Percentiles rank a stretch among this genome's conserved stretches.
Evolutionary conservation across 2,329 filamentous ascomycete species (phyloP).

Genomic region (Bipolaris cookei): DNA sequence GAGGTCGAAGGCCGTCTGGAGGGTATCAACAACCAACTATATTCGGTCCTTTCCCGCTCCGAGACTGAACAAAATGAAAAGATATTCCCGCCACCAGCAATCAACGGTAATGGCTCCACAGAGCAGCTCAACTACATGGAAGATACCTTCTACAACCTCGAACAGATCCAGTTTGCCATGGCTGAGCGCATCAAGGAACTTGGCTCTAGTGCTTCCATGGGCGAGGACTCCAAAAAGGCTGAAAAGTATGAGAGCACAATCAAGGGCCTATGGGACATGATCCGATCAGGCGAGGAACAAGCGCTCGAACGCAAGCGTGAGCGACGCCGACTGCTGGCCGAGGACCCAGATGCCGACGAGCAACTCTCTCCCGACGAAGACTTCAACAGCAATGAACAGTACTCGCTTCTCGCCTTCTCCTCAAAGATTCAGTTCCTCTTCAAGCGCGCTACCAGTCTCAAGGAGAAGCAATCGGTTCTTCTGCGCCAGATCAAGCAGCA

Average conservation of each 20-base stretch:
- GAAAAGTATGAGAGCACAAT: slow-evolving; percentile 59
- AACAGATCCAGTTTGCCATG: slow-evolving; percentile 43
- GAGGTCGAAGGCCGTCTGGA: slow-evolving; percentile 51
- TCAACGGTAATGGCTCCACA: slow-evolving; percentile 64
- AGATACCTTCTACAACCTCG: slow-evolving; percentile 59
- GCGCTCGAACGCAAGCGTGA: slow-evolving; percentile 48
- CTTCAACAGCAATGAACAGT: slow-evolving; percentile 63
- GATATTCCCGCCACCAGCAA: slow-evolving; percentile 64
- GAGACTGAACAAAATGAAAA: slow-evolving; percentile 60
- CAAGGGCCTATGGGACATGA: slow-evolving; percentile 60
- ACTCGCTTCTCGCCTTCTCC: slow-evolving; percentile 77
- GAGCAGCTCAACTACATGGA: slow-evolving; percentile 74
- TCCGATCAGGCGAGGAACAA: slow-evolving; percentile 53
- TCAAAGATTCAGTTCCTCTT: slow-evolving; percentile 80
- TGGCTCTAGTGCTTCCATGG: slow-evolving; percentile 24
- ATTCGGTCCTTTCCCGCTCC: slow-evolving; percentile 52
- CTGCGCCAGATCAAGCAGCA: slow-evolving; percentile 95
- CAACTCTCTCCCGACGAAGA: slow-evolving; percentile 67
- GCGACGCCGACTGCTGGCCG: slow-evolving; percentile 48
- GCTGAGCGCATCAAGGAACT: slow-evolving; percentile 40
- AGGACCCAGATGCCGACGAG: slow-evolving; percentile 66
- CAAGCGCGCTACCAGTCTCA: slow-evolving; percentile 74
- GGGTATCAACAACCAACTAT: slow-evolving; percentile 68
- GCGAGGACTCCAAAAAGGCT: slow-evolving; percentile 36
- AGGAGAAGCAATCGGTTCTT: slow-evolving; percentile 87